These are phyloP conservation scores for Colletotrichum sp. DNA, from an alignment of 2,329 filamentous ascomycete genomes.

Conservation along the genomic window DNA sequence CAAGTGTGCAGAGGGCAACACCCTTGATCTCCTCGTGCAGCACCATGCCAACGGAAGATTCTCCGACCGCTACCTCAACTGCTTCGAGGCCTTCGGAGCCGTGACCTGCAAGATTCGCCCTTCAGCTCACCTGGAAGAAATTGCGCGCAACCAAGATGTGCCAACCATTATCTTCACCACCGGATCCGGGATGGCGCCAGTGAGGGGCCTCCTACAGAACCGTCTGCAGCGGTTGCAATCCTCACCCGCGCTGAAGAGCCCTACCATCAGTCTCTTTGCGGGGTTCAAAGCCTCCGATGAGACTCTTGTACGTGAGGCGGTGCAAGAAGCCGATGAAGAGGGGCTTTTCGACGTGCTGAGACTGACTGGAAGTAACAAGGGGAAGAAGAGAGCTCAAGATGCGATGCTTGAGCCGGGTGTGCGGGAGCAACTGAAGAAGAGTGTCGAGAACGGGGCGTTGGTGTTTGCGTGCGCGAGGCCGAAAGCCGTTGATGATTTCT, in stretches of 20 bases:
- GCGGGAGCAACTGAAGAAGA: constrained; percentile 2
- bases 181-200: constrained; percentile 16
- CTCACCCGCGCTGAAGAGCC: not conserved
- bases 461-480: constrained; percentile 20
- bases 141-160: not conserved
- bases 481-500: constrained; percentile 13
- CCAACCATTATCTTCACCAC: constrained; percentile 18
- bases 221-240: not conserved
- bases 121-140: not conserved
- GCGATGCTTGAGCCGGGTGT: constrained; percentile 12
- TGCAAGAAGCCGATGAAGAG: constrained; percentile 8
- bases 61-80: constrained; percentile 10
- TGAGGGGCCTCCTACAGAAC: constrained; percentile 11
- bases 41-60: constrained; percentile 2
- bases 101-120: constrained; percentile 17
- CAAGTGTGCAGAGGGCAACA: not conserved
- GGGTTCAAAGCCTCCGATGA: constrained; percentile 16
- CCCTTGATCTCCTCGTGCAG: constrained; percentile 7
- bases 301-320: constrained; percentile 8
- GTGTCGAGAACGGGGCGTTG: constrained; percentile 1
- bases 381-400: constrained; percentile 13
- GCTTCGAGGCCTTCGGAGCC: constrained; percentile 1
- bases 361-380: constrained; percentile 3
- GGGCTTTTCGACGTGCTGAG: constrained; percentile 4
- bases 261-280: constrained; percentile 15